These are phyloP conservation scores for Stephania japonica DNA, from an alignment of 164 flowering plant genomes.

Conservation along the genomic window DNA sequence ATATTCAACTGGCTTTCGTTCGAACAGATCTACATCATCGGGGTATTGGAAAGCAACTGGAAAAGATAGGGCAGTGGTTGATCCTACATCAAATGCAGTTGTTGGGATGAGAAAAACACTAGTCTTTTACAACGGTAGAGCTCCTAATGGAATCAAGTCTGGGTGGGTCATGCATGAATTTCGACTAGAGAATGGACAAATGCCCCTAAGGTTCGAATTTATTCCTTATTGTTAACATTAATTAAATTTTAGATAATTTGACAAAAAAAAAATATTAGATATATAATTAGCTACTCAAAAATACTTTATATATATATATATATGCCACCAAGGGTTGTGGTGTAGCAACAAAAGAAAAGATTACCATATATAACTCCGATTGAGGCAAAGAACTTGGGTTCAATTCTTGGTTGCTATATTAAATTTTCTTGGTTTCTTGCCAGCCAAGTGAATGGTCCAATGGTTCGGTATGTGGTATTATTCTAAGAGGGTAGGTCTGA, in stretches of 20 bases:
- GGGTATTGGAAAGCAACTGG: conserved; percentile 94
- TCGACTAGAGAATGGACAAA: conserved; percentile 58
- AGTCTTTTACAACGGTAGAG: conserved; percentile 67
- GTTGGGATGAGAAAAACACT: conserved; percentile 80
- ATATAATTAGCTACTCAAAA: too few relatives aligned
- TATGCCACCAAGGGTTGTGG: not conserved
- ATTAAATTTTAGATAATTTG: too few relatives aligned
- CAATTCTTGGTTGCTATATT: too few relatives aligned
- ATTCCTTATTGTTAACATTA: too few relatives aligned
- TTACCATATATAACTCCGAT: too few relatives aligned
- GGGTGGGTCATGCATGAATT: conserved; percentile 92
- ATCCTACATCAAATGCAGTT: conserved; percentile 34
- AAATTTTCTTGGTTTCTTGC: not conserved
- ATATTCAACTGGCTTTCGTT: conserved; percentile 64
- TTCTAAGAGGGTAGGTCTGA: too few relatives aligned
- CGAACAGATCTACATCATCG: conserved; percentile 56
- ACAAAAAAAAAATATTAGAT: too few relatives aligned
- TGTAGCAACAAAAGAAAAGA: not conserved
- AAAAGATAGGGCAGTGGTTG: conserved; percentile 54
- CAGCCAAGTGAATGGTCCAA: not conserved
- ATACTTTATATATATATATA: not conserved
- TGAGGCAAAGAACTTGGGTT: too few relatives aligned
- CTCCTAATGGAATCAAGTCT: conserved; percentile 73
- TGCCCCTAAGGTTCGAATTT: conserved; percentile 57
- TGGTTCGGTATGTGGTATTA: not conserved